Percentiles rank a stretch among this genome's conserved stretches.
Evolutionary conservation across 805 yeast species (phyloP).

Genomic region (Wickerhamiella australiensis): DNA sequence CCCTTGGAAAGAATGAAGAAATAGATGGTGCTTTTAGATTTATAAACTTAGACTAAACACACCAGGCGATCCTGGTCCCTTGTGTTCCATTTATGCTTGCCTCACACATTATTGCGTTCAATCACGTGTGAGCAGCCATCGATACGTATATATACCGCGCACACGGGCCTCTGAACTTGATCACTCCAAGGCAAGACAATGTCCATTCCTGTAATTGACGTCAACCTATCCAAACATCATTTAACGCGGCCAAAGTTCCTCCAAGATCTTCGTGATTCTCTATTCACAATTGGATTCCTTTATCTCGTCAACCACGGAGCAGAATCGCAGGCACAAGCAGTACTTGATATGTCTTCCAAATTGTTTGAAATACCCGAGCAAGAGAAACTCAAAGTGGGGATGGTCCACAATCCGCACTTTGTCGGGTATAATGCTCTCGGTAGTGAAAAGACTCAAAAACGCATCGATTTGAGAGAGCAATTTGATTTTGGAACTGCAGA

Average conservation of each 20-base stretch:
- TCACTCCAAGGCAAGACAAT: too few species aligned
- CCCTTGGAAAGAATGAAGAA: conserved; percentile 13
- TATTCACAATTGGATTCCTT: conserved; percentile 46
- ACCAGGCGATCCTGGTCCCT: neutral
- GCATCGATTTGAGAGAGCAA: conserved; percentile 50
- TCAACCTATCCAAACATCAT: conserved; percentile 33
- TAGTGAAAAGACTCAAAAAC: conserved; percentile 43
- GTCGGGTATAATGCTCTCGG: conserved; percentile 47
- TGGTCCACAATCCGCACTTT: conserved; percentile 47
- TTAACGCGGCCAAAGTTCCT: conserved; percentile 35
- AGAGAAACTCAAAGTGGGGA: conserved; percentile 37
- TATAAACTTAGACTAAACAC: neutral
- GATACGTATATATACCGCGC: neutral
- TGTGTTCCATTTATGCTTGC: neutral
- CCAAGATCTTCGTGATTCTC: conserved; percentile 31
- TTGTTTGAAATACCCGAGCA: conserved; percentile 39
- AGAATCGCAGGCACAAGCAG: conserved; percentile 29
- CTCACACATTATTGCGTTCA: neutral
- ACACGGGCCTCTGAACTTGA: too few species aligned
- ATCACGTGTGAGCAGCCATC: neutral
- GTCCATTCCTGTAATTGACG: conserved; percentile 31
- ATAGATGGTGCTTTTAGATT: neutral
- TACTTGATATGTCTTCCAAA: conserved; percentile 32
- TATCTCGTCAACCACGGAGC: conserved; percentile 39
- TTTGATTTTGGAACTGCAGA: conserved; percentile 42